phyloP scores from a whole-genome alignment of 2,329 filamentous ascomycete species.

The Pseudogymnoascus pannorum region DNA sequence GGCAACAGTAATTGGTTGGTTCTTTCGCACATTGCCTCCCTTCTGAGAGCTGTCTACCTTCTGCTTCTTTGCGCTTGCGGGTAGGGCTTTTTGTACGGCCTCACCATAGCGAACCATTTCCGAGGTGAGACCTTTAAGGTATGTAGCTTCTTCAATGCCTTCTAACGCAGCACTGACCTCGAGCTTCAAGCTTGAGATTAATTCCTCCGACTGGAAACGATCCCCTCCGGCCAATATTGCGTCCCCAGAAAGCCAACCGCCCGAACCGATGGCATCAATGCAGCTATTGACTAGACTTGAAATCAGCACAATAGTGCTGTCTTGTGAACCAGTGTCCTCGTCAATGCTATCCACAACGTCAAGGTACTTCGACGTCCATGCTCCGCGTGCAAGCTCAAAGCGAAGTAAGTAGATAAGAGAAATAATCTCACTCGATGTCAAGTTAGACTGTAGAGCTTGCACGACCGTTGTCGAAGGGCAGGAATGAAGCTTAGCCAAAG shows the following conservation, averaged over 20 bases:
- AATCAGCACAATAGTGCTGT: conserved; percentile 63
- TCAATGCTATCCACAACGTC: conserved; percentile 44
- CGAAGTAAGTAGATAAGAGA: conserved; percentile 66
- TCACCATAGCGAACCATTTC: conserved; percentile 59
- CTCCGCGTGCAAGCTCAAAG: conserved; percentile 64
- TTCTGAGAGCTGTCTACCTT: conserved; percentile 15
- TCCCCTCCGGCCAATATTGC: conserved; percentile 41
- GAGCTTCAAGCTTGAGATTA: conserved; percentile 57
- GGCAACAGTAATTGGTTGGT: conserved; percentile 41
- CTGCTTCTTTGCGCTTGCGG: conserved; percentile 23
- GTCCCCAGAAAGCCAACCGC: conserved; percentile 65
- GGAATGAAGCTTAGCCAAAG: conserved; percentile 61
- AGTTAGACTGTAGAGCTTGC: conserved; percentile 53
- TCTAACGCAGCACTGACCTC: conserved; percentile 67
- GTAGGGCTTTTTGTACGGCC: conserved; percentile 19
- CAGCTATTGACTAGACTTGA: conserved; percentile 65
- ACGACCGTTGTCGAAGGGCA: conserved; percentile 56
- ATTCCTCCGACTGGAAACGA: conserved; percentile 49
- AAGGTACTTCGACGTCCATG: conserved; percentile 68
- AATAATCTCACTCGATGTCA: conserved; percentile 61
- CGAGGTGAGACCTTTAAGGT: conserved; percentile 55
- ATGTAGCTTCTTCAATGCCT: conserved; percentile 61
- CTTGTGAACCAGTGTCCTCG: conserved; percentile 47
- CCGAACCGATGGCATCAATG: conserved; percentile 66
- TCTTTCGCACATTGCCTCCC: conserved; percentile 25